Evolutionary conservation across 768 basidiomycete genomes (phyloP).

Genomic region (Rhizopogon vesiculosus): DNA sequence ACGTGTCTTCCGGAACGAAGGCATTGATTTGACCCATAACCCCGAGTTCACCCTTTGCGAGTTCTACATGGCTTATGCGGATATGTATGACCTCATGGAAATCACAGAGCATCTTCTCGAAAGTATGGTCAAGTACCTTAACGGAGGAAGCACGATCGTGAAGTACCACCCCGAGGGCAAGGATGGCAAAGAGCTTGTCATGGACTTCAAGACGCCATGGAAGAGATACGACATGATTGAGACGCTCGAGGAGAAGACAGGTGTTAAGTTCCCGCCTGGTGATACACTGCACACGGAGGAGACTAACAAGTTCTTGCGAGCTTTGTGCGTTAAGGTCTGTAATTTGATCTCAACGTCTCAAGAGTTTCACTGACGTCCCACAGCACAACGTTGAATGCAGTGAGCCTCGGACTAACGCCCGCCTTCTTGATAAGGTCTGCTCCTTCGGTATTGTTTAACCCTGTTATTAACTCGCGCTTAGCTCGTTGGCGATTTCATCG

Average conservation of each 20-base stretch:
- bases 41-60: constrained; percentile 99
- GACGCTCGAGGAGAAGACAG: constrained; percentile 91
- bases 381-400: constrained; percentile 96
- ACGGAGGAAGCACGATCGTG: constrained; percentile 73
- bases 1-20: constrained; percentile 96
- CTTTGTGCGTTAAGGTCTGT: constrained; percentile 76
- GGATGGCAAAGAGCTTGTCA: constrained; percentile 65
- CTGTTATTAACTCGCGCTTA: constrained; percentile 20
- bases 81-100: constrained; percentile 99
- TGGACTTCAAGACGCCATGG: constrained; percentile 94
- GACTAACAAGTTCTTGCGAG: constrained; percentile 84
- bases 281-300: constrained; percentile 84
- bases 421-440: constrained; percentile 87
- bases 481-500: constrained; percentile 98
- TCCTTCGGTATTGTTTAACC: background rate
- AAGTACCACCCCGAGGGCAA: constrained; percentile 93
- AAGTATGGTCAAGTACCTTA: constrained; percentile 86
- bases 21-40: constrained; percentile 98
- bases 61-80: constrained; percentile 99
- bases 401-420: constrained; percentile 92
- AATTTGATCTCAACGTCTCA: background rate
- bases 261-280: constrained; percentile 89
- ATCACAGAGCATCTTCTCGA: constrained; percentile 89
- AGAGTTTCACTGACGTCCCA: background rate
- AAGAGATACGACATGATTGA: constrained; percentile 98